Evolutionary conservation across 176 grass and related monocot species (phyloP).

Genomic region (Pontederia crassipes): DNA sequence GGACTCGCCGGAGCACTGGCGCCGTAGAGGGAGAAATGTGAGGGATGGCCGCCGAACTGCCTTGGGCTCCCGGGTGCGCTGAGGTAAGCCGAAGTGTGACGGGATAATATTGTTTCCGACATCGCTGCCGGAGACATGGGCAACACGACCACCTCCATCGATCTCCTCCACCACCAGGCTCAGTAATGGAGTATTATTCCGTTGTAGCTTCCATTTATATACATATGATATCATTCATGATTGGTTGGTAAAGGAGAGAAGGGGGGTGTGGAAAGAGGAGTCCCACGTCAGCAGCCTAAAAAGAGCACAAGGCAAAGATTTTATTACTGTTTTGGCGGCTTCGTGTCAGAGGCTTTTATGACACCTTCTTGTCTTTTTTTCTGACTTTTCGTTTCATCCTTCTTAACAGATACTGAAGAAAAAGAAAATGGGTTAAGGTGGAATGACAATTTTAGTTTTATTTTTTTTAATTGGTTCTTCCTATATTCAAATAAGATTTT

Average conservation of each 20-base stretch:
- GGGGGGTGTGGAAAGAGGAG: too few species aligned
- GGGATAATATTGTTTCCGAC: not conserved
- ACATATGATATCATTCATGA: too few species aligned
- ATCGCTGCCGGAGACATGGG: constrained; percentile 27
- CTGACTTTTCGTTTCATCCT: not conserved
- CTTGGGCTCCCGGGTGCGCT: constrained; percentile 69
- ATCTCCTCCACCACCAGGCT: not conserved
- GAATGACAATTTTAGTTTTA: too few species aligned
- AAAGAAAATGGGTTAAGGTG: too few species aligned
- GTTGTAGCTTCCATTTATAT: not conserved
- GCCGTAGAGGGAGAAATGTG: constrained; percentile 27
- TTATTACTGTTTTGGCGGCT: not conserved
- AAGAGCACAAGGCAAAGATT: not conserved
- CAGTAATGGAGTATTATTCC: not conserved
- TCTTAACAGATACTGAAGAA: not conserved
- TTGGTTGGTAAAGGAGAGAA: too few species aligned
- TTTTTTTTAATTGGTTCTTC: too few species aligned
- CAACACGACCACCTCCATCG: constrained; percentile 59
- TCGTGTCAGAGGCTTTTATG: not conserved
- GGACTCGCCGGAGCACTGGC: constrained; percentile 85
- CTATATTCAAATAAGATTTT: too few species aligned
- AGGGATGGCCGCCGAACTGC: constrained; percentile 14
- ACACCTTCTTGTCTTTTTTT: not conserved
- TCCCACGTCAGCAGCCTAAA: not conserved
- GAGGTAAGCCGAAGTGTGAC: constrained; percentile 16